Base-by-base conservation (phyloP, 192 early-diverging fungal genomes). In the Umbelopsis isabellina region DNA sequence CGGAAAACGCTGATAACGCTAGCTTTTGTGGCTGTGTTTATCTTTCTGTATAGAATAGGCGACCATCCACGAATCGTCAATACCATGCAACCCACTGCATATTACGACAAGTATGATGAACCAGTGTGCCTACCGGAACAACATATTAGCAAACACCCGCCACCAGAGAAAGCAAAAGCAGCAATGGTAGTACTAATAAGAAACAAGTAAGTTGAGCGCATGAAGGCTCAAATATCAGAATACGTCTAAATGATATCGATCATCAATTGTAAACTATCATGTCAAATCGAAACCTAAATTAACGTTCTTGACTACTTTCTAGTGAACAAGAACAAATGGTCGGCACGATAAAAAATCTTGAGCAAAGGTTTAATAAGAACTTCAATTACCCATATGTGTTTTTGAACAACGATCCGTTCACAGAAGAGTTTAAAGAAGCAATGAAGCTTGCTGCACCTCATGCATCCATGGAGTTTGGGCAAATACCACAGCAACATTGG, bases 381-480 rank as follows among this genome's bases (percentile, higher is more conserved):
- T 92, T 84, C 81, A 75, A 89, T 67, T 94, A 94, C 74, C 92
- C 92, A n/a, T 94, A 93, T 78, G 87, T 94, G 10, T 93, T 93
- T 71, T 71, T 94, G 25, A 94, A 93, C 82, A 87, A 94, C 61
- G 82, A 79, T 46, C 89, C 87, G 2, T 93, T 93, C 49, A 80
- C 89, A 21, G 84, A 87, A 2, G 79, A 89, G 68, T 94, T 94
- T 71, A 88, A 82, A 68, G 46, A 58, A 22, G 85, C 82, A 10
- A 75, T 88, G 53, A 50, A 23, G 8, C 50, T 72, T 20, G 83
- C 84, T 0, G 77, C 88, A 51, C 85, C 87, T 5, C 82, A 70
- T 22, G 86, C 85, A n/a, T 74, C 87, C 22, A 88, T 88, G 75
- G 80, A 82, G 7, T 91, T 83, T 84, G 93, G 94, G 5, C 66